Conservation (phyloP, 345 rosid genomes). For the Sisymbrium irio region DNA sequence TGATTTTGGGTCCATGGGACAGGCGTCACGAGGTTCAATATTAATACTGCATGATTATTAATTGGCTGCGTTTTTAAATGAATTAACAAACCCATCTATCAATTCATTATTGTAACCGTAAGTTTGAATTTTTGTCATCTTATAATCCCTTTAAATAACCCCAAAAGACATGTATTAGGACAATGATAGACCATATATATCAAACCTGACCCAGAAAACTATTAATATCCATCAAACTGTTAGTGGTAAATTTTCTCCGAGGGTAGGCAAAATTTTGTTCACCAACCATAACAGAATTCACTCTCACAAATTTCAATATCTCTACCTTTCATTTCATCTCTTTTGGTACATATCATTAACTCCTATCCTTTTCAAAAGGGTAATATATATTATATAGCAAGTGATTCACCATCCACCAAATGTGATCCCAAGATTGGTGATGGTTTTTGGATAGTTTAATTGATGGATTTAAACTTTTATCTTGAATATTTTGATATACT, state of each 20-base stretch:
- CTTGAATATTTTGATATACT: not conserved
- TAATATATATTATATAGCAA: conserved; percentile 17
- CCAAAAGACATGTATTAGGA: not conserved
- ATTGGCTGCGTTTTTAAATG: conserved; percentile 19
- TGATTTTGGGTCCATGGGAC: conserved; percentile 33
- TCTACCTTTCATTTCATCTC: conserved; percentile 26
- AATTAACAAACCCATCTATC: conserved; percentile 10
- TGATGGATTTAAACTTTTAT: not conserved
- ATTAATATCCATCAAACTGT: conserved; percentile 4
- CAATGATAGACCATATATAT: not conserved
- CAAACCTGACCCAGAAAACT: conserved; percentile 8
- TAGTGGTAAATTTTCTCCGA: conserved; percentile 36
- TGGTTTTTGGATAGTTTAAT: not conserved
- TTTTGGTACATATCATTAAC: conserved; percentile 32
- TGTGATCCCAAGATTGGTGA: conserved; percentile 20
- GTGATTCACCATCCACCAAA: conserved; percentile 27
- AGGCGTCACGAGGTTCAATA: conserved; percentile 31
- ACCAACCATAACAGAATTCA: conserved; percentile 50
- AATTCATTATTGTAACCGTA: conserved; percentile 11
- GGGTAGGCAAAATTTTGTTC: conserved; percentile 45
- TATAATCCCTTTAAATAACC: not conserved
- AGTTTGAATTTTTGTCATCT: conserved; percentile 12
- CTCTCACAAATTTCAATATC: conserved; percentile 31
- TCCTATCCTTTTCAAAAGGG: conserved; percentile 31
- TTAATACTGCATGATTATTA: conserved; percentile 24